Conservation (phyloP, 2,329 filamentous ascomycete genomes). For the Exophiala bonariae region DNA sequence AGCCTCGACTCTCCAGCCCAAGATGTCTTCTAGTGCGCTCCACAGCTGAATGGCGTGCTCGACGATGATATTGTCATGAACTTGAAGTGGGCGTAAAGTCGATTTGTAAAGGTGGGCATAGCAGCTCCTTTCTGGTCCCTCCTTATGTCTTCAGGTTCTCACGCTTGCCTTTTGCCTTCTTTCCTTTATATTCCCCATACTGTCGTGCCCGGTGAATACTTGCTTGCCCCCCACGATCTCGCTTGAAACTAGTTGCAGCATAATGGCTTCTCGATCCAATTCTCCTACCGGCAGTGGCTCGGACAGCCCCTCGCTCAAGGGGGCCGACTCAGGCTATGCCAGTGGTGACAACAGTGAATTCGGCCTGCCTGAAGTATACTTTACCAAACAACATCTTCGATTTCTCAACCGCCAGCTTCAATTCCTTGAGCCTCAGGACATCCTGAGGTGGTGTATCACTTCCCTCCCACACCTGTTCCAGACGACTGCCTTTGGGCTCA, state of each 20-base stretch:
- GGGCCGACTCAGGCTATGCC: conserved; percentile 81
- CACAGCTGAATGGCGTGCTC: conserved; percentile 25
- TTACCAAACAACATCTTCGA: conserved; percentile 83
- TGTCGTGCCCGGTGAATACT: not conserved
- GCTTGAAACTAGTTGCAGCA: conserved; percentile 3
- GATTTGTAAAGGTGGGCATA: conserved; percentile 24
- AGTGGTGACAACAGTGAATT: conserved; percentile 64
- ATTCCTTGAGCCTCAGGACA: conserved; percentile 82
- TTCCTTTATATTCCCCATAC: conserved; percentile 4
- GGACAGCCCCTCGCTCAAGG: conserved; percentile 31
- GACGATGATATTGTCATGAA: conserved; percentile 21
- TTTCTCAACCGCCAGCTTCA: conserved; percentile 90
- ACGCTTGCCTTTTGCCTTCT: conserved; percentile 1
- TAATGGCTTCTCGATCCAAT: conserved; percentile 17
- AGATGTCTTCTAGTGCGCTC: conserved; percentile 15
- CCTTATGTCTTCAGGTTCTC: conserved; percentile 3
- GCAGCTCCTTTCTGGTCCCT: conserved; percentile 13
- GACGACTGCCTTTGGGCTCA: conserved; percentile 79
- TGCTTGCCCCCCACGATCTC: not conserved
- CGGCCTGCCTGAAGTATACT: conserved; percentile 72
- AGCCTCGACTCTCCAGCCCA: too few relatives aligned
- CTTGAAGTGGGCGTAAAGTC: too few relatives aligned
- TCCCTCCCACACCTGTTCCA: conserved; percentile 88
- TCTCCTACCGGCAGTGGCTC: conserved; percentile 20
- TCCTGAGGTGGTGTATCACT: conserved; percentile 87